Percentiles rank a stretch among this genome's conserved stretches.
Evolutionary conservation across 1,139 yeast genomes (phyloP).

Genomic region (Saccharomycopsis hybrid): DNA sequence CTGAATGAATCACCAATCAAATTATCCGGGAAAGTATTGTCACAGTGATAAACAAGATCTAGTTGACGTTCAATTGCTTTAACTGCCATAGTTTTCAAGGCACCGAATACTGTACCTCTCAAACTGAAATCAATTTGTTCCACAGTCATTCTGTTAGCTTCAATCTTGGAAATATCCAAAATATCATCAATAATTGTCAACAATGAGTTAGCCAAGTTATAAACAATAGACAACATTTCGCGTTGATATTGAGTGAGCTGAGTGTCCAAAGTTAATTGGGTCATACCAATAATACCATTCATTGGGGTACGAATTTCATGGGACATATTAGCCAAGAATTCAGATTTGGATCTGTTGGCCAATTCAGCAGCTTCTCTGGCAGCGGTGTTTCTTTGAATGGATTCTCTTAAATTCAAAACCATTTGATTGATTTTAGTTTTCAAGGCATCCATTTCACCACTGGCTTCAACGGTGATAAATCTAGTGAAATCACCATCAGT

Average conservation of each 20-base stretch:
- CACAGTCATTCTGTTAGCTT: slow-evolving; percentile 87
- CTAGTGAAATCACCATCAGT: slow-evolving; percentile 90
- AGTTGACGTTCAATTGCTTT: slow-evolving; percentile 81
- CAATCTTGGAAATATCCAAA: slow-evolving; percentile 85
- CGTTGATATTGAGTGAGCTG: slow-evolving; percentile 84
- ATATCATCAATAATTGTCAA: slow-evolving; percentile 84
- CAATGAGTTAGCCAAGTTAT: slow-evolving; percentile 75
- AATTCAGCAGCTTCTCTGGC: slow-evolving; percentile 92
- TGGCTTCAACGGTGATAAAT: slow-evolving; percentile 84
- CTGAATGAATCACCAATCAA: slow-evolving; percentile 84
- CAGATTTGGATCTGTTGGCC: slow-evolving; percentile 87
- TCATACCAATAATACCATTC: slow-evolving; percentile 91
- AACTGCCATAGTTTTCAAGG: slow-evolving; percentile 78
- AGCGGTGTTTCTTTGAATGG: slow-evolving; percentile 85
- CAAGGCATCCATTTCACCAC: slow-evolving; percentile 91
- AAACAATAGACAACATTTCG: slow-evolving; percentile 83
- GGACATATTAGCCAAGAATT: slow-evolving; percentile 84
- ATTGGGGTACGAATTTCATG: slow-evolving; percentile 90
- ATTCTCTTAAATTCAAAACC: slow-evolving; percentile 82
- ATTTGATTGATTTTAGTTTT: slow-evolving; percentile 87
- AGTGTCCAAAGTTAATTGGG: slow-evolving; percentile 80
- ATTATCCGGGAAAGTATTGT: slow-evolving; percentile 79
- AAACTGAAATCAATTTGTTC: slow-evolving; percentile 81
- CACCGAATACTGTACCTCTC: slow-evolving; percentile 83
- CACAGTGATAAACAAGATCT: slow-evolving; percentile 75